phyloP scores from a whole-genome alignment of 805 yeast species.

The Nakazawaea pomicola region DNA sequence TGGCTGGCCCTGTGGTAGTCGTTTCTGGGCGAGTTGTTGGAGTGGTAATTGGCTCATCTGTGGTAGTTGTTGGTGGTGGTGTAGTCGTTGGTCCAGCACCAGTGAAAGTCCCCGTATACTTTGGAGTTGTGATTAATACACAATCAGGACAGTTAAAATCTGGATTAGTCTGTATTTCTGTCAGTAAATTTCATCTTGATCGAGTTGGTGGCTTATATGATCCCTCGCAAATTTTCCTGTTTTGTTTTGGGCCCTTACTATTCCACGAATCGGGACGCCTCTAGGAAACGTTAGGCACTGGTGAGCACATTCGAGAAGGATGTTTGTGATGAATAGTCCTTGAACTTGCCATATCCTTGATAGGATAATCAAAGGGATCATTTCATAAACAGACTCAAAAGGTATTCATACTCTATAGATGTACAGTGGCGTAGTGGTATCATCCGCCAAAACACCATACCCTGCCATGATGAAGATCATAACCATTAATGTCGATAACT shows the following conservation, averaged over 20 bases:
- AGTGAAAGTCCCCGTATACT: constrained; percentile 21
- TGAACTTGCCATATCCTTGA: no score
- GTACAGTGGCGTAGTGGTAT: constrained; percentile 7
- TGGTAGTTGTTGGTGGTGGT: not conserved
- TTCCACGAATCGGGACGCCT: no score
- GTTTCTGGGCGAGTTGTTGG: no score
- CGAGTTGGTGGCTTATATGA: no score
- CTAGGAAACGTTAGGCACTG: no score
- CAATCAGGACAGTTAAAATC: constrained; percentile 25
- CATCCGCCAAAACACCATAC: not conserved
- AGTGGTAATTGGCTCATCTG: not conserved
- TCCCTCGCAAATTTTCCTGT: no score
- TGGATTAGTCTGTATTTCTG: constrained; percentile 17
- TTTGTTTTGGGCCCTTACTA: no score
- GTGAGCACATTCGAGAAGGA: no score
- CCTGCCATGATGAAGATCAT: not conserved
- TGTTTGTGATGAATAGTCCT: no score
- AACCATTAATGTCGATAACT: not conserved
- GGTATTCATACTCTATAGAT: constrained; percentile 6
- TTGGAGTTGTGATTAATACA: constrained; percentile 22
- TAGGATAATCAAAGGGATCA: no score
- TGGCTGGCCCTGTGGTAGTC: constrained; percentile 4
- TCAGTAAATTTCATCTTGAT: not conserved
- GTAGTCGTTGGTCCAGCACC: constrained; percentile 15
- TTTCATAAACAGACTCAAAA: no score